Conservation (phyloP, 768 basidiomycete genomes). For the Hysterangium stoloniferum region DNA sequence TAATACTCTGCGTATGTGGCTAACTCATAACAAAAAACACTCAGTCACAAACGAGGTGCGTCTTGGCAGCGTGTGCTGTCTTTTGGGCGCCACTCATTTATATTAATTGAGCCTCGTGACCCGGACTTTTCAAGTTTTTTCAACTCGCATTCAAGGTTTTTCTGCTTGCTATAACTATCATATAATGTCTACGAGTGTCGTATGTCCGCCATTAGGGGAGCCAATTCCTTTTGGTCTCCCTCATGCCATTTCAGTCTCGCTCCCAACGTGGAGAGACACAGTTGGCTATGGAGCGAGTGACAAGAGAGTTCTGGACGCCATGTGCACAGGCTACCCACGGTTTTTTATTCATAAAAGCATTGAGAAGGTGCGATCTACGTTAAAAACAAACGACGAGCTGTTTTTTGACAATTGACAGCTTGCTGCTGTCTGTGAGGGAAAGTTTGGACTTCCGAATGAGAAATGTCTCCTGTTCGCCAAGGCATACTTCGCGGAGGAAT, state of each 20-base stretch:
- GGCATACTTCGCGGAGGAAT: conserved; percentile 28
- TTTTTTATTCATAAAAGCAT: conserved; percentile 44
- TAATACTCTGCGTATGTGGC: too few relatives aligned
- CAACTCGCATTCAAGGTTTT: too few relatives aligned
- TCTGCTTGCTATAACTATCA: too few relatives aligned
- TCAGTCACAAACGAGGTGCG: too few relatives aligned
- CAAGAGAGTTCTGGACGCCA: conserved; percentile 31
- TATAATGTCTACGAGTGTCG: background rate
- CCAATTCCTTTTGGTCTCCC: conserved; percentile 27
- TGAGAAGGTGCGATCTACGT: conserved; percentile 28
- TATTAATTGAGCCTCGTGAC: too few relatives aligned
- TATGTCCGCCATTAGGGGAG: conserved; percentile 13
- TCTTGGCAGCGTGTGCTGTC: too few relatives aligned
- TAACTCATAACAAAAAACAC: too few relatives aligned
- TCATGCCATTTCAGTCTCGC: conserved; percentile 41
- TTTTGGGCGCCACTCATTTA: too few relatives aligned
- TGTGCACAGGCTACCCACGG: conserved; percentile 44
- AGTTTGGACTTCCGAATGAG: conserved; percentile 33
- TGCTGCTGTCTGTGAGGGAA: conserved; percentile 27
- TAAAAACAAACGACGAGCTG: background rate
- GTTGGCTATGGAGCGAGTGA: conserved; percentile 41
- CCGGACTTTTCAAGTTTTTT: too few relatives aligned
- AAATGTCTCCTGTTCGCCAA: conserved; percentile 36
- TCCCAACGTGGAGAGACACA: conserved; percentile 42
- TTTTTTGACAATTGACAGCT: conserved; percentile 24